Evolutionary conservation across 2,329 filamentous ascomycete species (phyloP).

Genomic region (Sporothrix sp.): DNA sequence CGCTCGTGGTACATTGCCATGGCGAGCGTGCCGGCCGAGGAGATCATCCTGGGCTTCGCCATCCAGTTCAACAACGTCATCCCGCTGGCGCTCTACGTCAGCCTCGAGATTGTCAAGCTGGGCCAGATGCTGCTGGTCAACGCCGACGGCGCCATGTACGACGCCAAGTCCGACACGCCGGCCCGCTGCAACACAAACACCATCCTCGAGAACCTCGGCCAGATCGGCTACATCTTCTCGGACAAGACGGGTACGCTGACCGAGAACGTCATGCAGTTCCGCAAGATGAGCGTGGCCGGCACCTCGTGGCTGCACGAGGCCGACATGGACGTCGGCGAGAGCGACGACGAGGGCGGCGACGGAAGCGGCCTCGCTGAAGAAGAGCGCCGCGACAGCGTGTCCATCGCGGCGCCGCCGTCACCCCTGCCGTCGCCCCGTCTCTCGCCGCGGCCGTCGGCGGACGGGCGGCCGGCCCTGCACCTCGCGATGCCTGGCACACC

Average conservation of each 20-base stretch:
- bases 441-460: background rate
- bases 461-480: no score
- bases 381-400: background rate
- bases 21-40: conserved; percentile 64
- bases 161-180: conserved; percentile 71
- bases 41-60: conserved; percentile 80
- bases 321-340: conserved; percentile 5
- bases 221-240: conserved; percentile 83
- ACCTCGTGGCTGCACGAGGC: conserved; percentile 77
- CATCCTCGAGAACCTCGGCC: conserved; percentile 87
- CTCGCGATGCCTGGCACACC: no score
- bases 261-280: conserved; percentile 92
- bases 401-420: no score
- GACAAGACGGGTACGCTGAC: conserved; percentile 94
- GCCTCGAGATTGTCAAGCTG: conserved; percentile 77
- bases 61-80: conserved; percentile 98
- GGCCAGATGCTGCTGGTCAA: conserved; percentile 70
- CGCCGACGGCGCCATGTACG: conserved; percentile 81
- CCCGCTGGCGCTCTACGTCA: conserved; percentile 83
- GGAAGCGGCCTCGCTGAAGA: no score
- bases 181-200: conserved; percentile 88
- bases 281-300: conserved; percentile 82
- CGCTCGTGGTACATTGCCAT: conserved; percentile 66
- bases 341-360: background rate
- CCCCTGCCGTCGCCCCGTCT: no score